Evolutionary conservation across 2,329 filamentous ascomycete genomes (phyloP), one percentile per base, ranked within the genome.

Genomic region (Sclerotinia sclerotiorum): DNA sequence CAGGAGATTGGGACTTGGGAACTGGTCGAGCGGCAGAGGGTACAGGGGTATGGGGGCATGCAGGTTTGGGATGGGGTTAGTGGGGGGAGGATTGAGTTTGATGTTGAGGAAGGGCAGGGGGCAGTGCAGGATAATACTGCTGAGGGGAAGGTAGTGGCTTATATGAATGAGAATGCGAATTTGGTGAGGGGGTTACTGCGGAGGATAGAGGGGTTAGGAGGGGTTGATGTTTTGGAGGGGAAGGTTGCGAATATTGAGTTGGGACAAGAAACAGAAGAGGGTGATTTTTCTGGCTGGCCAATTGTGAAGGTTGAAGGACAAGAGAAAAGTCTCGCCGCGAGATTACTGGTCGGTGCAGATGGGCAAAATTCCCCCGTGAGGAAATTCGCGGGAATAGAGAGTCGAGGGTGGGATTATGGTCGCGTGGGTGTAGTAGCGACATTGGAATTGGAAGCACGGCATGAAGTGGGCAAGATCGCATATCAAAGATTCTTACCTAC

Each of bases 11-110:
- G 94, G 48, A 93, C 90, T 62, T 98, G 94, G 95, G 77, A 84
- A 8, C 88, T 96, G 76, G 82, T 97, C 70, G 85, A 91, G 73
- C 81, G 84, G 54, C 82, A 87, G 7, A 88, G 95, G 44, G 87
- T 95, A 46, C 94, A 97, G 81, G 86, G 89, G 0, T 99, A 97
- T 79, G 89, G 96, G 69, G 91, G 94, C 75, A 99, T 99, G 95
- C 91, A 97, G 79, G 95, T 98, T 44, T 99, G 96, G 95, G 95
- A 99, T 79, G 96, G 94, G 71, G 87, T 97, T 68, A 92, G 91
- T 52, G 93, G 88, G 69, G 92, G 93, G 48, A 87, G 89, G 74
- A 95, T 99, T 78, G 90, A 92, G 73, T 99, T 99, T 79, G 91
- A 95, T 80, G 54, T 65, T 76, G 85, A 83, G 70, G 29, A 0